Conservation (phyloP, 768 basidiomycete genomes). For the Tulasnella sp. region DNA sequence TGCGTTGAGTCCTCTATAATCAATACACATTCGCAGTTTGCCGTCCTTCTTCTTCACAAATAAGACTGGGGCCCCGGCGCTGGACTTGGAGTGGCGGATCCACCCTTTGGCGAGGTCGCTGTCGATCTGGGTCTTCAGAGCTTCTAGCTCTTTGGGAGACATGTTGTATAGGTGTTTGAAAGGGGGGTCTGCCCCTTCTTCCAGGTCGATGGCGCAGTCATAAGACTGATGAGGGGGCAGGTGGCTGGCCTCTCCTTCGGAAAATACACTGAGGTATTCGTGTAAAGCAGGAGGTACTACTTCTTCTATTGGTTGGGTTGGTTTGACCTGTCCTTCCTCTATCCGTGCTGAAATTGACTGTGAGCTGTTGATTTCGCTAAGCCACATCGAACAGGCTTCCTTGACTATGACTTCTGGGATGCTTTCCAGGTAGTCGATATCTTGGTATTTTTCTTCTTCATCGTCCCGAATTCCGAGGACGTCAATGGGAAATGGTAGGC, state of each 20-base stretch:
- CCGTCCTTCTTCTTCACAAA: slow-evolving; percentile 8
- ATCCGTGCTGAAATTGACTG: not conserved
- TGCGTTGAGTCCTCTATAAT: slow-evolving; percentile 5
- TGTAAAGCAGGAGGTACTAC: not conserved
- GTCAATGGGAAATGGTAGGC: no score
- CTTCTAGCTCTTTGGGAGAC: not conserved
- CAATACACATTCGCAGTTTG: not conserved
- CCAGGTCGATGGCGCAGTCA: not conserved
- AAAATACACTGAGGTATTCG: not conserved
- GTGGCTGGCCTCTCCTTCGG: not conserved
- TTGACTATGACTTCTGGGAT: no score
- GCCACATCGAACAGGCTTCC: no score
- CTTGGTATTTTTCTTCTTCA: no score
- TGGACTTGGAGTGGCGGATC: not conserved
- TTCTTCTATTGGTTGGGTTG: not conserved
- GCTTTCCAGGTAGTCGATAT: no score
- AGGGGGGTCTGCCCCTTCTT: not conserved
- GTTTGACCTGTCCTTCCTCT: not conserved
- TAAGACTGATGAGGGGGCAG: not conserved
- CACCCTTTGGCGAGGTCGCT: not conserved
- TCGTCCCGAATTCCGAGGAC: no score
- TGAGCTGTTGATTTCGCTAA: no score
- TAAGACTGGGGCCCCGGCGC: not conserved
- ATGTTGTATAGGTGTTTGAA: not conserved
- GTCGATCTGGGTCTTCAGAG: not conserved